A percentile compares a stretch with the other conserved stretches of the same genome.
Evolutionary conservation across 1,284 basidiomycete genomes (phyloP).

Genomic region (Trichosporon coremiiforme): DNA sequence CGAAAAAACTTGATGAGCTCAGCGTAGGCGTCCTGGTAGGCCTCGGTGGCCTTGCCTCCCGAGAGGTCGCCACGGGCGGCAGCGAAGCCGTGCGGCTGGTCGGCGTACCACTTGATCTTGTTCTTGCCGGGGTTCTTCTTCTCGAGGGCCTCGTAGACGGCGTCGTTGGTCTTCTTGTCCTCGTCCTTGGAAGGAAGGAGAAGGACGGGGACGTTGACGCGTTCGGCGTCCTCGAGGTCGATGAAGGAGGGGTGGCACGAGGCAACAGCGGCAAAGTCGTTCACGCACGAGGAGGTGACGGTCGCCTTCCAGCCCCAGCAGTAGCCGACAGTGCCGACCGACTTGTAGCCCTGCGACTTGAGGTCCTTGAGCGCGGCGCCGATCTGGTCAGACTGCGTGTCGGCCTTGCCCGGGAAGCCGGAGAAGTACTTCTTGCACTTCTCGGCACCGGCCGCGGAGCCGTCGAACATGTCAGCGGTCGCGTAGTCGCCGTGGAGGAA

Average conservation of each 20-base stretch:
- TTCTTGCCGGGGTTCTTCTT: conserved; percentile 52
- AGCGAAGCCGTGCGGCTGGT: conserved; percentile 56
- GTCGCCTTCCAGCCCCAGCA: conserved; percentile 57
- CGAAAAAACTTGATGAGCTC: conserved; percentile 40
- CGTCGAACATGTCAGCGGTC: conserved; percentile 49
- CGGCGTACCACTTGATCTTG: conserved; percentile 52
- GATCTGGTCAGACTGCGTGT: conserved; percentile 44
- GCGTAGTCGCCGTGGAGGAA: conserved; percentile 55
- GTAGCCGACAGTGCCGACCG: conserved; percentile 55
- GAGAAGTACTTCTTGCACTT: conserved; percentile 43
- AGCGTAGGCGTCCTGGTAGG: conserved; percentile 38
- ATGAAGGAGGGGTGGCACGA: conserved; percentile 54
- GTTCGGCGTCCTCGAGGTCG: conserved; percentile 52
- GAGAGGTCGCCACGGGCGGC: conserved; percentile 54
- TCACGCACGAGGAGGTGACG: conserved; percentile 33
- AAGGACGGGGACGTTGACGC: conserved; percentile 53
- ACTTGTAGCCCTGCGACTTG: conserved; percentile 45
- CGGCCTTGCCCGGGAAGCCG: conserved; percentile 44
- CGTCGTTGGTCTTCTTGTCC: conserved; percentile 49
- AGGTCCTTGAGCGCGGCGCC: conserved; percentile 47
- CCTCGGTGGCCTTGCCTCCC: conserved; percentile 35
- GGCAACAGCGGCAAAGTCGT: conserved; percentile 44
- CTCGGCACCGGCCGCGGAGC: conserved; percentile 35
- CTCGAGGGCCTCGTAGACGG: conserved; percentile 49
- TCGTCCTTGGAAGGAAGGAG: conserved; percentile 58